Base-by-base conservation (phyloP, 768 basidiomycete species). In the Epithele typhae region DNA sequence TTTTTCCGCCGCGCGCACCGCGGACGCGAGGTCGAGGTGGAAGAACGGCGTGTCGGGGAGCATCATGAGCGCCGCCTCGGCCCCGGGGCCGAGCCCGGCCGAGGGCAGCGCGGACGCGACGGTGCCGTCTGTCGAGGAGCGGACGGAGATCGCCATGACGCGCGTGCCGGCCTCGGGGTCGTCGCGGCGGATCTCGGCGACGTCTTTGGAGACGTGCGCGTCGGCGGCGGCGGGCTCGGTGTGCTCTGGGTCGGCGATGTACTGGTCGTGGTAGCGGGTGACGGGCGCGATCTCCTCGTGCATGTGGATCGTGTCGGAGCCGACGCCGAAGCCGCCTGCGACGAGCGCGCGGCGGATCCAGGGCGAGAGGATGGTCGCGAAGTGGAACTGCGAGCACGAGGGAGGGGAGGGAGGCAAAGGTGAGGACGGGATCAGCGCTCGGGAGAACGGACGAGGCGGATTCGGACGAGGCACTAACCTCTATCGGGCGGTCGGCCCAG, bases 271-370 rank as follows among this genome's bases (percentile, higher is more conserved):
- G 47, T 78, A 78, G 1, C 83, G 79, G 19, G 87, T 81, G 38
- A 92, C 79, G 19, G 84, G 72, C 8, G 86, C 89, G 46, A 92
- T 71, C 55, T 94, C 92, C 23, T 66, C 70, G n/a, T 73, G 72
- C 0, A 67, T 53, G 18, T 62, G 64, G 12, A 69, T 64, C 4
- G 66, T 51, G 1, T 71, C 59, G 15, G 64, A 61, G 9, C 88
- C 85, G 18, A 75, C 71, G 5, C 94, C 94, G 60, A 97, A 97
- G 4, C 91, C 91, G 45, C 84, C 93, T 4, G 92, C 90, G 35
- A 91, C 69, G 25, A 92, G 75, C 5, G 89, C 87, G 42, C 92
- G 84, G 49, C 85, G 81, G 47, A 91, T 88, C 93, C 92, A 97
- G 0, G 92, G 91, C 1, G 89, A 91, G 41, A 92, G 78, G 33